Percentiles rank a stretch among this genome's conserved stretches.
phyloP scores from a whole-genome alignment of 441 rosid genomes.

The Gossypium aridum region DNA sequence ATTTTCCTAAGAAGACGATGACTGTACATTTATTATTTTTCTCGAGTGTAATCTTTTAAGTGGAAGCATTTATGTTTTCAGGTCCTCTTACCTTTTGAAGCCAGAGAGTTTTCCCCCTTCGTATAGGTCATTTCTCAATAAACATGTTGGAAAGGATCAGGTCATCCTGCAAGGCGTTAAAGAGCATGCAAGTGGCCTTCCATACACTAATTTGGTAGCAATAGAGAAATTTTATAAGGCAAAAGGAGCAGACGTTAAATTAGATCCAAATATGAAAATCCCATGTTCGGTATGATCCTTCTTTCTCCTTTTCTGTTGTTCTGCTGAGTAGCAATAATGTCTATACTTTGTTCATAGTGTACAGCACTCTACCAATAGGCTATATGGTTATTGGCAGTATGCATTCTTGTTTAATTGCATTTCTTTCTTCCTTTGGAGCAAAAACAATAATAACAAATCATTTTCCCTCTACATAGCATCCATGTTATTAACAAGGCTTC shows the following conservation, averaged over 20 bases:
- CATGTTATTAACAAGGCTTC: background rate
- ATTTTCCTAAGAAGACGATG: background rate
- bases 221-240: slow-evolving; percentile 69
- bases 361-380: background rate
- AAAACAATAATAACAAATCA: background rate
- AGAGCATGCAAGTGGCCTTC: slow-evolving; percentile 62
- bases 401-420: background rate
- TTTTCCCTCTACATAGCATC: background rate
- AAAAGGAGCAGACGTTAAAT: slow-evolving; percentile 59
- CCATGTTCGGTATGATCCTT: slow-evolving; percentile 62
- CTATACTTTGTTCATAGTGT: background rate
- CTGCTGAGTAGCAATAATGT: background rate
- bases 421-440: background rate
- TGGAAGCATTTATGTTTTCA: slow-evolving; percentile 25
- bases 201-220: slow-evolving; percentile 53
- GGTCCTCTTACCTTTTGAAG: slow-evolving; percentile 89
- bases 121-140: slow-evolving; percentile 81
- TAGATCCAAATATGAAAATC: slow-evolving; percentile 72
- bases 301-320: slow-evolving; percentile 14
- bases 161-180: slow-evolving; percentile 68
- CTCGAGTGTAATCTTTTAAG: background rate
- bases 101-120: slow-evolving; percentile 87
- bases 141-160: slow-evolving; percentile 77
- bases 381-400: background rate
- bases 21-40: background rate